A percentile compares a stretch with the other conserved stretches of the same genome.
Evolutionary conservation across 2,329 filamentous ascomycete genomes (phyloP).

Genomic region (Didymella glomerata): DNA sequence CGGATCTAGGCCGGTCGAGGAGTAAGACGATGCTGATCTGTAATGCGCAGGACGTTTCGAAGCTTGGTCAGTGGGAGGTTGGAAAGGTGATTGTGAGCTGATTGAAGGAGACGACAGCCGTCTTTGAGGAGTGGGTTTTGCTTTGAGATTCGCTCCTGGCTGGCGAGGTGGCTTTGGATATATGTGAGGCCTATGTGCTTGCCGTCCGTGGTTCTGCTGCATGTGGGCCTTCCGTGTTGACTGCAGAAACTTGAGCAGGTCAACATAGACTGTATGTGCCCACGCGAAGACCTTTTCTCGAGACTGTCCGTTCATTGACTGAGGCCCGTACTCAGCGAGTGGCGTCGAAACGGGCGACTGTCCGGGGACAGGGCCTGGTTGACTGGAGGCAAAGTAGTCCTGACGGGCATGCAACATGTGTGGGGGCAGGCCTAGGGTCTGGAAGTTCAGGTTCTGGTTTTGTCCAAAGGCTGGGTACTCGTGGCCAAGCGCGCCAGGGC

Average conservation of each 20-base stretch:
- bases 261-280: slow-evolving; percentile 59
- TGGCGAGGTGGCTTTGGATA: slow-evolving; percentile 69
- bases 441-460: slow-evolving; percentile 22
- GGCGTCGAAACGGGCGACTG: slow-evolving; percentile 30
- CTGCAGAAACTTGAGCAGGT: slow-evolving; percentile 59
- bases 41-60: slow-evolving; percentile 39
- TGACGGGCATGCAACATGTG: slow-evolving; percentile 28
- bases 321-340: slow-evolving; percentile 50
- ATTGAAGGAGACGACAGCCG: slow-evolving; percentile 42
- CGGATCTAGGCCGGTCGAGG: slow-evolving; percentile 28
- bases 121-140: slow-evolving; percentile 47
- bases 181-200: slow-evolving; percentile 63
- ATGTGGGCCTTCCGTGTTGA: slow-evolving; percentile 54
- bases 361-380: slow-evolving; percentile 40
- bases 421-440: slow-evolving; percentile 9
- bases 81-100: slow-evolving; percentile 32
- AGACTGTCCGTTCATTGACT: slow-evolving; percentile 54
- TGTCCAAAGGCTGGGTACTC: slow-evolving; percentile 42
- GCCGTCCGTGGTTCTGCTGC: slow-evolving; percentile 54
- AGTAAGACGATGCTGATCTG: slow-evolving; percentile 45
- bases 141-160: slow-evolving; percentile 60
- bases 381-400: slow-evolving; percentile 43
- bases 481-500: slow-evolving; percentile 29
- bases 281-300: slow-evolving; percentile 57
- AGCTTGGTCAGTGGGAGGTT: slow-evolving; percentile 31